A percentile compares a stretch with the other conserved stretches of the same genome.
Conservation (phyloP, 2,329 filamentous ascomycete genomes). For the Cryphonectria nitschkei region DNA sequence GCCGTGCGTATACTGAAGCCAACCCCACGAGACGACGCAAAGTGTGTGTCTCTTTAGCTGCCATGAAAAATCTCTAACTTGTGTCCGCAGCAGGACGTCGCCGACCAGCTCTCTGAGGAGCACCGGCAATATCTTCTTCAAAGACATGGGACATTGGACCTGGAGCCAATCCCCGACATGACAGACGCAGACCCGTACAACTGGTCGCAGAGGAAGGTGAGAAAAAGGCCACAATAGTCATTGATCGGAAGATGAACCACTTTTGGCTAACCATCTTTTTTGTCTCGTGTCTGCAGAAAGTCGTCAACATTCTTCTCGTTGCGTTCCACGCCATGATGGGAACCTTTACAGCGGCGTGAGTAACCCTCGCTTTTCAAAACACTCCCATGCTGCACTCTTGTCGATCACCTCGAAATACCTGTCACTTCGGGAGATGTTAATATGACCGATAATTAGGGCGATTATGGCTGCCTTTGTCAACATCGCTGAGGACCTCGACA, state of each 20-base stretch:
- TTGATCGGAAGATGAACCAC: background rate
- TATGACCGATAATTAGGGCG: slow-evolving; percentile 37
- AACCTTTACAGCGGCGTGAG: slow-evolving; percentile 23
- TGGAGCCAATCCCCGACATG: slow-evolving; percentile 56
- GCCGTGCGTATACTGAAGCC: background rate
- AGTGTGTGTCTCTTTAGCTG: background rate
- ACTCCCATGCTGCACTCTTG: background rate
- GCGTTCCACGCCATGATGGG: slow-evolving; percentile 55
- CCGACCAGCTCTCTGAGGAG: slow-evolving; percentile 41
- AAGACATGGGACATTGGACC: slow-evolving; percentile 56
- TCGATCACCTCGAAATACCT: background rate
- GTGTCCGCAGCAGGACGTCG: slow-evolving; percentile 8
- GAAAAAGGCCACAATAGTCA: slow-evolving; percentile 10
- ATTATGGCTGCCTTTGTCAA: slow-evolving; percentile 59
- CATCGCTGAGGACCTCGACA: slow-evolving; percentile 54
- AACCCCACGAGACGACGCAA: background rate
- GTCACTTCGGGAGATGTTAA: background rate
- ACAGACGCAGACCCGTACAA: slow-evolving; percentile 59
- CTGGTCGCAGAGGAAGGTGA: slow-evolving; percentile 55
- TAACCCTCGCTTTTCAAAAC: background rate
- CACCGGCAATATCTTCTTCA: slow-evolving; percentile 54
- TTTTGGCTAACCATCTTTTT: background rate
- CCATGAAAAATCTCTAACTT: background rate
- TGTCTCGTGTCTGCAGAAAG: slow-evolving; percentile 46
- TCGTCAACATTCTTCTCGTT: slow-evolving; percentile 55